Percentiles rank a stretch among this genome's conserved stretches.
These are phyloP conservation scores for Fraxinus platypoda DNA, from an alignment of 305 asterid species.

Conservation along the genomic window DNA sequence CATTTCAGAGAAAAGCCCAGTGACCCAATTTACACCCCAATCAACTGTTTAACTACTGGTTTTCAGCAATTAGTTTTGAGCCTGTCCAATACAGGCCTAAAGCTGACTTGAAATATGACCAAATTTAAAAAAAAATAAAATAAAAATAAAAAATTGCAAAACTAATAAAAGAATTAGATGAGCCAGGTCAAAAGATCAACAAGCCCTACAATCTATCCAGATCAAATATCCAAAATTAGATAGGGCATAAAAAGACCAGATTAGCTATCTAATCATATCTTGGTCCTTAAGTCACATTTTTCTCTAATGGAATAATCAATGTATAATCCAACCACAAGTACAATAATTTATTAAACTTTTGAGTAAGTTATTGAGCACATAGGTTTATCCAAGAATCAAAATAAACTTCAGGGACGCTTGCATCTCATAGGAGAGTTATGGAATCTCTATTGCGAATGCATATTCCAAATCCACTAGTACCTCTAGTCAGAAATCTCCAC, in stretches of 20 bases:
- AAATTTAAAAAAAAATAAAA: too few species aligned
- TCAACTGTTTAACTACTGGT: background rate
- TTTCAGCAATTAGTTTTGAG: background rate
- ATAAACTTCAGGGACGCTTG: background rate
- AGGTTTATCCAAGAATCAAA: background rate
- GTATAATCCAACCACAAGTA: background rate
- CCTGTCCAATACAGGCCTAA: background rate
- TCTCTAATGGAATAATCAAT: background rate
- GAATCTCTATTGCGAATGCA: background rate
- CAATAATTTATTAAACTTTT: background rate
- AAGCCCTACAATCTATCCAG: background rate
- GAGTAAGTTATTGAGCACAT: background rate
- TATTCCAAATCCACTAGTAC: background rate
- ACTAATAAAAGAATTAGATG: background rate
- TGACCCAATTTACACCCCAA: background rate
- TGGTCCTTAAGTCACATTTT: background rate
- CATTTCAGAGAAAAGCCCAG: background rate
- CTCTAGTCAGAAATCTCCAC: background rate
- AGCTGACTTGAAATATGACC: background rate
- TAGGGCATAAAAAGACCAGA: background rate
- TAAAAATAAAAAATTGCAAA: too few species aligned
- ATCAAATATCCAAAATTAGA: background rate
- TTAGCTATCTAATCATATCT: background rate
- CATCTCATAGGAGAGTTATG: background rate
- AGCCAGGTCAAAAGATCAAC: background rate